Evolutionary conservation across 139 green algal species (phyloP).

Genomic region (Diplosphaera chodatii): DNA sequence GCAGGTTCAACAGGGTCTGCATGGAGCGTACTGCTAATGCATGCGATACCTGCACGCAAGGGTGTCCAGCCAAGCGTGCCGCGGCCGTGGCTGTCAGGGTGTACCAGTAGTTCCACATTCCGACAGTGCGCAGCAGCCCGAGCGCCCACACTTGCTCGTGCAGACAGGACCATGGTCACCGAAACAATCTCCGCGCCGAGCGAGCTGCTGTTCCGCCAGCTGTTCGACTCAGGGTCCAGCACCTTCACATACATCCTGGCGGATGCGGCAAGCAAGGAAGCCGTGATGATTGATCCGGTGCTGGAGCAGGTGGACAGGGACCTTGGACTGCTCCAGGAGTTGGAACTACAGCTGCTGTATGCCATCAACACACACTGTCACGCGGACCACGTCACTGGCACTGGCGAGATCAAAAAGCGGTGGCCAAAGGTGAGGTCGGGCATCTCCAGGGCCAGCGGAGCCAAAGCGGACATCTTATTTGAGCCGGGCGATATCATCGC

Average conservation of each 20-base stretch:
- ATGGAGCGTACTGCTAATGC: too few relatives aligned
- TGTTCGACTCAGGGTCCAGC: constrained; percentile 40
- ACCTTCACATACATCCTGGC: constrained; percentile 66
- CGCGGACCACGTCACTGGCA: constrained; percentile 71
- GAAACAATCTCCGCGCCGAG: too few relatives aligned
- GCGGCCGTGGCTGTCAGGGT: too few relatives aligned
- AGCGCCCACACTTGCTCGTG: too few relatives aligned
- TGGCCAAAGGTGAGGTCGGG: constrained; percentile 27
- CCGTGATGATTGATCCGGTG: constrained; percentile 61
- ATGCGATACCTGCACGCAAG: too few relatives aligned
- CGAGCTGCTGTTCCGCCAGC: constrained; percentile 47
- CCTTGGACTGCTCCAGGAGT: constrained; percentile 39
- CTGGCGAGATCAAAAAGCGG: constrained; percentile 44
- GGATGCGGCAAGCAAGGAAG: constrained; percentile 26
- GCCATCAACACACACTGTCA: constrained; percentile 65
- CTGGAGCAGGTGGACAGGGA: constrained; percentile 52
- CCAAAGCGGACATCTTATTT: constrained; percentile 21
- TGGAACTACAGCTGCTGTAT: constrained; percentile 45
- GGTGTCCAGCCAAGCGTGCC: too few relatives aligned
- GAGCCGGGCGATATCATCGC: constrained; percentile 6
- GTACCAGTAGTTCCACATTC: too few relatives aligned
- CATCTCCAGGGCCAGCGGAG: constrained; percentile 27
- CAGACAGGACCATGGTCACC: too few relatives aligned
- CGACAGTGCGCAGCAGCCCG: too few relatives aligned
- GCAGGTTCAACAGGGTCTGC: too few relatives aligned